phyloP scores from a whole-genome alignment of 208 protist species.

The Leishmania gerbilli region DNA sequence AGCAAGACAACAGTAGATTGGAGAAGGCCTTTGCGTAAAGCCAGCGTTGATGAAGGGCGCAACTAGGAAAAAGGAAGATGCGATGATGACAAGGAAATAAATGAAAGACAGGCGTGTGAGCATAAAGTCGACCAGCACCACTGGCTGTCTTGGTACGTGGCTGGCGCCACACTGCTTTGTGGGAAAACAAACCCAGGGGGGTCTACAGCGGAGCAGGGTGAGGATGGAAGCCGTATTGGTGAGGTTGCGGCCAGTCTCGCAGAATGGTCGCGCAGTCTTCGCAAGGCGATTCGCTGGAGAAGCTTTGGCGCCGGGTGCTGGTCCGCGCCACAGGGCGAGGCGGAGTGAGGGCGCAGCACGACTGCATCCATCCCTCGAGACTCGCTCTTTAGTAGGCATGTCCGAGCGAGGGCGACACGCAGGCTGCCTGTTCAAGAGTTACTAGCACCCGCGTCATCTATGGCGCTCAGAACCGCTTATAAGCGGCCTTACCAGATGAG shows the following conservation, averaged over 20 bases:
- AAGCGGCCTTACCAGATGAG: background rate
- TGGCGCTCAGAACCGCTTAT: background rate
- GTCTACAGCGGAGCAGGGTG: background rate
- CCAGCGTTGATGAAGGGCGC: background rate
- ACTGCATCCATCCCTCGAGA: background rate
- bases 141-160: background rate
- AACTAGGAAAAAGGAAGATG: background rate
- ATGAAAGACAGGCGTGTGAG: background rate
- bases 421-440: background rate
- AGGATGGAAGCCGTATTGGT: background rate
- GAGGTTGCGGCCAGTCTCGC: too few species aligned
- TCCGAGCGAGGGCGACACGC: background rate
- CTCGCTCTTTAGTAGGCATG: background rate
- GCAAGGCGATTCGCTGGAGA: background rate
- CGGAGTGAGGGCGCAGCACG: background rate
- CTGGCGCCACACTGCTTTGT: background rate
- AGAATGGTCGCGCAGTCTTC: background rate
- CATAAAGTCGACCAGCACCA: background rate
- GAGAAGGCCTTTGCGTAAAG: background rate
- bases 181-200: background rate
- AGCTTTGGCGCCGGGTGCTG: background rate
- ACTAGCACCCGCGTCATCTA: background rate
- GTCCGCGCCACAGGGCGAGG: background rate
- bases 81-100: background rate
- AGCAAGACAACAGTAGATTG: background rate